Conservation (phyloP, 306 rosid genomes). For the Castanea sativa region DNA sequence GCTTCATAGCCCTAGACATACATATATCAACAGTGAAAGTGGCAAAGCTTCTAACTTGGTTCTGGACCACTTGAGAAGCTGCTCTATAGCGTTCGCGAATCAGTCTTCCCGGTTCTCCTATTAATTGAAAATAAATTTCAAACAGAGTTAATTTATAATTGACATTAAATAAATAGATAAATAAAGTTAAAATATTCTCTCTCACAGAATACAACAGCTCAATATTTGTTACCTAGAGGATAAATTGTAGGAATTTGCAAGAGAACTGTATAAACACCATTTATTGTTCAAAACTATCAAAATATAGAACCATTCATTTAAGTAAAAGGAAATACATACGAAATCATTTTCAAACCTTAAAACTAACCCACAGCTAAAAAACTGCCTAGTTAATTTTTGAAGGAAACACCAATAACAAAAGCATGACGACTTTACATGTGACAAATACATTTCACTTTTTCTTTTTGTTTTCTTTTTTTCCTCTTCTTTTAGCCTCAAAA, state of each 20-base stretch:
- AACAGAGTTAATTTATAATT: slow-evolving; percentile 10
- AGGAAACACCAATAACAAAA: not conserved
- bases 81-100: slow-evolving; percentile 94
- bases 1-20: slow-evolving; percentile 59
- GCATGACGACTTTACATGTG: not conserved
- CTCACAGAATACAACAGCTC: not conserved
- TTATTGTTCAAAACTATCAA: not conserved
- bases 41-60: slow-evolving; percentile 91
- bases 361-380: not conserved
- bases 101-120: slow-evolving; percentile 95
- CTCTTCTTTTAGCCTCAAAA: no score
- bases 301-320: not conserved
- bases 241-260: not conserved
- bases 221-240: not conserved
- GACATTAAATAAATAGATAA: not conserved
- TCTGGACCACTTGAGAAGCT: slow-evolving; percentile 97
- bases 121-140: slow-evolving; percentile 24
- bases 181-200: not conserved
- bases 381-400: not conserved
- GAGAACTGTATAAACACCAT: not conserved
- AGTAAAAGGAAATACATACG: not conserved
- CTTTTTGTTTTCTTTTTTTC: not conserved
- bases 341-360: not conserved
- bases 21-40: slow-evolving; percentile 57
- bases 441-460: not conserved